Conservation (phyloP, 2,329 filamentous ascomycete species). For the Xylaria sp. region DNA sequence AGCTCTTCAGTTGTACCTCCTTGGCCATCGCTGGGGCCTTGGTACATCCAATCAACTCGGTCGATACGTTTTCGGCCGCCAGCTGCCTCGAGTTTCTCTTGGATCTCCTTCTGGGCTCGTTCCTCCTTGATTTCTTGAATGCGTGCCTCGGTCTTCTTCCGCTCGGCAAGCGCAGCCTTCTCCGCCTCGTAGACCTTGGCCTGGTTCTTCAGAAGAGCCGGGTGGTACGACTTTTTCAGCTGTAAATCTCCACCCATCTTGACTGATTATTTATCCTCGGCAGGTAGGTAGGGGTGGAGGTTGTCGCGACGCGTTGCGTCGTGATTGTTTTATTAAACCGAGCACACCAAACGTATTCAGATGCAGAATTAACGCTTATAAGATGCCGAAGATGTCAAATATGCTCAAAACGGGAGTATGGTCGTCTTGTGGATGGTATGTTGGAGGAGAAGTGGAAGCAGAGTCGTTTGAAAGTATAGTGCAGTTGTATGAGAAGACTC, state of each 20-base stretch:
- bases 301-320: slow-evolving; percentile 21
- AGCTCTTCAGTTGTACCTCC: slow-evolving; percentile 86
- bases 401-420: neutral
- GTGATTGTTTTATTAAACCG: neutral
- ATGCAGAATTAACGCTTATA: neutral
- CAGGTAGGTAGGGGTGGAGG: neutral
- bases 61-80: slow-evolving; percentile 83
- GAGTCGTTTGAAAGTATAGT: neutral
- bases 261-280: slow-evolving; percentile 22
- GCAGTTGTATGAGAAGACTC: neutral
- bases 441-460: neutral
- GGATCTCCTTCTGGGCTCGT: slow-evolving; percentile 89
- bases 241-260: slow-evolving; percentile 93
- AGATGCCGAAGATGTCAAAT: neutral
- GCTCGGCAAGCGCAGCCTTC: slow-evolving; percentile 85
- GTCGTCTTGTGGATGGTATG: neutral
- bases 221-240: slow-evolving; percentile 95
- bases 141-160: slow-evolving; percentile 91
- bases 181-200: slow-evolving; percentile 84
- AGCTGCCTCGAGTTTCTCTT: slow-evolving; percentile 87
- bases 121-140: slow-evolving; percentile 95
- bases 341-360: neutral
- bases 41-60: slow-evolving; percentile 98
- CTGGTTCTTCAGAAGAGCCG: slow-evolving; percentile 89
- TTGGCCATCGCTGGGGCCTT: slow-evolving; percentile 82